Evolutionary conservation across 257 asterid genomes (phyloP), one percentile per base, ranked within the genome.

Genomic region (Anisodus acutangulus): DNA sequence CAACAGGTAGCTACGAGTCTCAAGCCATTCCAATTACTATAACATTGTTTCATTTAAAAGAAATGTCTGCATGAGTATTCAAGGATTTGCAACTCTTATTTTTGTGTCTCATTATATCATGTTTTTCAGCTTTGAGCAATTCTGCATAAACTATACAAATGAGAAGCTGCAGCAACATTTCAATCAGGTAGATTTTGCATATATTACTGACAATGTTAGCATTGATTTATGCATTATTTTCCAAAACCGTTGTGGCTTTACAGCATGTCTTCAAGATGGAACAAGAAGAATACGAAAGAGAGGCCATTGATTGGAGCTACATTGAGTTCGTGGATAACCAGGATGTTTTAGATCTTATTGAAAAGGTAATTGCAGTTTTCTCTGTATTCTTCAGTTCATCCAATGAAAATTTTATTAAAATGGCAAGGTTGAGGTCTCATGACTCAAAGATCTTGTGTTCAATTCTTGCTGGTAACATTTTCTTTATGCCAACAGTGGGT

Each of bases 231-330:
- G 79, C 67, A 68, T 87, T 86, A 83, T 84, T 80, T 88, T 82
- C 82, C 87, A 87, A 55, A 84, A 57, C 54, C 55, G 83, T 79
- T 83, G 82, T 41, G 84, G 79, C n/a, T 78, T 83, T 87, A 84
- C 99, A 95, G 99, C 99, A 95, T 90, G 99, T 95, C 66, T 95
- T 95, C 88, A 95, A 95, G 91, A 95, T 92, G 98, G 98, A 95
- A 89, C 99, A 95, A 92, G 99, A 95, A 89, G 99, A 95, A 86
- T 95, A 95, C 91, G 91, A 94, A 47, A 94, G 93, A 91, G 99
- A 95, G 91, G 94, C 88, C 86, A 95, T 95, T 79, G 80, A 95
- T 85, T 94, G 99, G 99, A 94, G 99, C 93, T 95, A 95, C 89
- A 95, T 95, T 86, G 99, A 95, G 90, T 95, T 95, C 84, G 99